A percentile compares a stretch with the other conserved stretches of the same genome.
Evolutionary conservation across 139 green algal species (phyloP).

Genomic region (Medakamo hakoo): DNA sequence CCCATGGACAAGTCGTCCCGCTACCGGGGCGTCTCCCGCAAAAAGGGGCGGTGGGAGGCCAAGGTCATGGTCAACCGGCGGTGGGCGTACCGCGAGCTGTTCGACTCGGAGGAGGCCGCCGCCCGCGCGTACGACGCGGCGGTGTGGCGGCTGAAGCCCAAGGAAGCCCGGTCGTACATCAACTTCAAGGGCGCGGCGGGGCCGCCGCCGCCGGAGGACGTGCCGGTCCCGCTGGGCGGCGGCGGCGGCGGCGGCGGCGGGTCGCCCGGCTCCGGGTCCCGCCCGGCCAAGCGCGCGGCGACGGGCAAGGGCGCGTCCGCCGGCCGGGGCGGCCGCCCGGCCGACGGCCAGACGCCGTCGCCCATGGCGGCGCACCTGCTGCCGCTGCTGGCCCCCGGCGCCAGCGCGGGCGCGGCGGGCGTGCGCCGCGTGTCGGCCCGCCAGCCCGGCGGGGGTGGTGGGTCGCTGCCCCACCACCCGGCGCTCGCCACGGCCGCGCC

Average conservation of each 20-base stretch:
- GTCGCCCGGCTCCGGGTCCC: too few species aligned
- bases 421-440: too few species aligned
- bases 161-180: slow-evolving; percentile 39
- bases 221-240: too few species aligned
- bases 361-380: background rate
- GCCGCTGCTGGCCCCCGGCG: background rate
- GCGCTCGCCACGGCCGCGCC: too few species aligned
- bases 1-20: slow-evolving; percentile 52
- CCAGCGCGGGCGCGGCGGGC: too few species aligned
- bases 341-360: background rate
- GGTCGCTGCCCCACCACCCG: too few species aligned
- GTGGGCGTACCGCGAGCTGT: slow-evolving; percentile 57
- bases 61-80: slow-evolving; percentile 67
- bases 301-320: too few species aligned
- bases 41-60: slow-evolving; percentile 62
- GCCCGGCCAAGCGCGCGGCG: too few species aligned
- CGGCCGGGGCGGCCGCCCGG: too few species aligned
- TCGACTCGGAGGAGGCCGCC: slow-evolving; percentile 40
- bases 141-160: slow-evolving; percentile 51
- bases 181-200: slow-evolving; percentile 47
- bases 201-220: too few species aligned
- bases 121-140: slow-evolving; percentile 34
- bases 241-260: too few species aligned
- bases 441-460: too few species aligned
- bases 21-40: slow-evolving; percentile 48